A percentile compares a stretch with the other conserved stretches of the same genome.
These are phyloP conservation scores for Novymonas esmeraldas DNA, from an alignment of 208 protist species.

Conservation along the genomic window DNA sequence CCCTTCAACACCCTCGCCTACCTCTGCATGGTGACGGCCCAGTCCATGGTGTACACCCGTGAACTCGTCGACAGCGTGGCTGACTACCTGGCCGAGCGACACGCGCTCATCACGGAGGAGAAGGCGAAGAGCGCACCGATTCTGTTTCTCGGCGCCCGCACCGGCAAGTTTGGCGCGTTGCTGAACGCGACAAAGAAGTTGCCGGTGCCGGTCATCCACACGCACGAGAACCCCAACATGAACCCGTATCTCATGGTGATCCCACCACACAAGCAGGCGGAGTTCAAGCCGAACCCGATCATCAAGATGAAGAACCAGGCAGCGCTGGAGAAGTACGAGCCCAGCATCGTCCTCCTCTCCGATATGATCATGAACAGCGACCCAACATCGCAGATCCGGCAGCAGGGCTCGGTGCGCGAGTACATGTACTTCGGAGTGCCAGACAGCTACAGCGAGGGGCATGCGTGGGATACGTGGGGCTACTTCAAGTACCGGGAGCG, in stretches of 20 bases:
- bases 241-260: conserved; percentile 90
- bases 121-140: conserved; percentile 81
- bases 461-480: conserved; percentile 88
- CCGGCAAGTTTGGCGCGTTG: conserved; percentile 76
- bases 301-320: conserved; percentile 81
- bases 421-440: conserved; percentile 87
- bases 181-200: conserved; percentile 81
- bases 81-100: conserved; percentile 78
- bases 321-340: conserved; percentile 88
- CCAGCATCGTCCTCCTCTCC: conserved; percentile 79
- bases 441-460: conserved; percentile 84
- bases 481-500: conserved; percentile 75
- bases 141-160: conserved; percentile 75
- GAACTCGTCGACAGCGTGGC: conserved; percentile 78
- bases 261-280: conserved; percentile 75
- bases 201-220: conserved; percentile 78
- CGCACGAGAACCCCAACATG: conserved; percentile 82
- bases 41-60: conserved; percentile 66
- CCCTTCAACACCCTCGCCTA: conserved; percentile 80
- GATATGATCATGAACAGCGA: conserved; percentile 88
- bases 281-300: conserved; percentile 84
- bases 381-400: conserved; percentile 70
- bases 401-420: conserved; percentile 83
- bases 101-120: conserved; percentile 62
- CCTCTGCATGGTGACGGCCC: conserved; percentile 80